A percentile compares a stretch with the other conserved stretches of the same genome.
phyloP scores from a whole-genome alignment of 768 basidiomycete species.

The Boletus tylopilopsis region DNA sequence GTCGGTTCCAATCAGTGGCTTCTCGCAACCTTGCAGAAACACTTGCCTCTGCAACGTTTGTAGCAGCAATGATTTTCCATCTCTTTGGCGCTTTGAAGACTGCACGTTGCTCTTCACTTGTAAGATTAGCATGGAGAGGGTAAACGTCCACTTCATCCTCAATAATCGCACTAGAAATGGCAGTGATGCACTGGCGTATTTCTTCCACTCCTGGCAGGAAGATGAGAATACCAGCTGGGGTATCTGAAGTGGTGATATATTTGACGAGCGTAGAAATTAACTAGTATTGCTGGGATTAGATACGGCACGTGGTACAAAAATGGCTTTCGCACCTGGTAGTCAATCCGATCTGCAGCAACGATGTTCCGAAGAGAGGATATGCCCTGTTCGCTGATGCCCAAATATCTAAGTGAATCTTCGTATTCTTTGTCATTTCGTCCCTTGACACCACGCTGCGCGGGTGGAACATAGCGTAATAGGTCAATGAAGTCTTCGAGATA shows the following conservation, averaged over 20 bases:
- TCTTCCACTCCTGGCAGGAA: conserved; percentile 92
- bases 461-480: conserved; percentile 50
- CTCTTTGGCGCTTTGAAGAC: conserved; percentile 63
- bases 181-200: conserved; percentile 72
- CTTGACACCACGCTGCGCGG: conserved; percentile 32
- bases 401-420: conserved; percentile 45
- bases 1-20: neutral
- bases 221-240: conserved; percentile 68
- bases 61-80: conserved; percentile 86
- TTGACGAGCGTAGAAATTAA: conserved; percentile 64
- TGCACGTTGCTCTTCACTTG: conserved; percentile 74
- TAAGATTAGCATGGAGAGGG: conserved; percentile 87
- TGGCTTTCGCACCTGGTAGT: conserved; percentile 54
- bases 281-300: conserved; percentile 29
- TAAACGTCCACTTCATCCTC: conserved; percentile 48
- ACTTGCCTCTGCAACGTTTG: conserved; percentile 85
- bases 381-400: conserved; percentile 50
- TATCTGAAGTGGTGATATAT: conserved; percentile 52
- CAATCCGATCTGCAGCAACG: conserved; percentile 58
- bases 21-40: neutral
- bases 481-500: conserved; percentile 82
- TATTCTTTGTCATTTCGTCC: conserved; percentile 35
- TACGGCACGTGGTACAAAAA: neutral
- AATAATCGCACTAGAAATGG: conserved; percentile 38
- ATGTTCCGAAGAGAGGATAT: conserved; percentile 59